Evolutionary conservation across 2,329 filamentous ascomycete genomes (phyloP).

Genomic region (Fusarium fujikuroi): DNA sequence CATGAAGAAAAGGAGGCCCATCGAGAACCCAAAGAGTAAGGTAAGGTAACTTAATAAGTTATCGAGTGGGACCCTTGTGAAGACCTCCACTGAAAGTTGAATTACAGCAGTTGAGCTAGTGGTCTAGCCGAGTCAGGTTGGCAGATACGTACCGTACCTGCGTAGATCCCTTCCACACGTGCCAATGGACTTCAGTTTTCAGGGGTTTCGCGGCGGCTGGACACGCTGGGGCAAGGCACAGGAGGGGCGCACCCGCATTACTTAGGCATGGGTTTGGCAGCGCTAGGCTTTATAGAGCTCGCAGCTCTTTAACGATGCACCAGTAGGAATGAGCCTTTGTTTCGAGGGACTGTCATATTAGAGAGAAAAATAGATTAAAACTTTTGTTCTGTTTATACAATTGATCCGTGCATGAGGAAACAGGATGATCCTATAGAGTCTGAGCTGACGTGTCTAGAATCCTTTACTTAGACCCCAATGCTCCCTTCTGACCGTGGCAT

Average conservation of each 20-base stretch:
- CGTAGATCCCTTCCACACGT: constrained; percentile 15
- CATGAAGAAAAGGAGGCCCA: constrained; percentile 43
- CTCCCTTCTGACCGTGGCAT: constrained; percentile 6
- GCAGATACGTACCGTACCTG: constrained; percentile 21
- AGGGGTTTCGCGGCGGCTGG: constrained; percentile 25
- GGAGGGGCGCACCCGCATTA: constrained; percentile 30
- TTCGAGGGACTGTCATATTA: constrained; percentile 7
- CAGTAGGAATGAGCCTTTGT: constrained; percentile 21
- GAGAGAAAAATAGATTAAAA: constrained; percentile 1
- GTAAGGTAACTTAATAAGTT: constrained; percentile 10
- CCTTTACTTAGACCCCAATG: constrained; percentile 9
- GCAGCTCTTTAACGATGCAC: constrained; percentile 5
- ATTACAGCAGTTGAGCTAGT: constrained; percentile 28
- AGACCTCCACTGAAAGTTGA: constrained; percentile 35
- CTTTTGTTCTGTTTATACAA: not conserved
- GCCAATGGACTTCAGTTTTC: constrained; percentile 1
- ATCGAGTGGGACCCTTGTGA: constrained; percentile 34
- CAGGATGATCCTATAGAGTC: not conserved
- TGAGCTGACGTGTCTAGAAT: not conserved
- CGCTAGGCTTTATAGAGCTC: constrained; percentile 22
- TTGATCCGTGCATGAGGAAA: not conserved
- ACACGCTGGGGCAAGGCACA: constrained; percentile 20
- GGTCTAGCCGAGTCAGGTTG: constrained; percentile 19
- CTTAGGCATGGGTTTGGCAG: constrained; percentile 20
- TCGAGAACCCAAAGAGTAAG: constrained; percentile 25